These are phyloP conservation scores for Ceratocystis cacaofunesta DNA, from an alignment of 2,329 filamentous ascomycete genomes.

Conservation along the genomic window DNA sequence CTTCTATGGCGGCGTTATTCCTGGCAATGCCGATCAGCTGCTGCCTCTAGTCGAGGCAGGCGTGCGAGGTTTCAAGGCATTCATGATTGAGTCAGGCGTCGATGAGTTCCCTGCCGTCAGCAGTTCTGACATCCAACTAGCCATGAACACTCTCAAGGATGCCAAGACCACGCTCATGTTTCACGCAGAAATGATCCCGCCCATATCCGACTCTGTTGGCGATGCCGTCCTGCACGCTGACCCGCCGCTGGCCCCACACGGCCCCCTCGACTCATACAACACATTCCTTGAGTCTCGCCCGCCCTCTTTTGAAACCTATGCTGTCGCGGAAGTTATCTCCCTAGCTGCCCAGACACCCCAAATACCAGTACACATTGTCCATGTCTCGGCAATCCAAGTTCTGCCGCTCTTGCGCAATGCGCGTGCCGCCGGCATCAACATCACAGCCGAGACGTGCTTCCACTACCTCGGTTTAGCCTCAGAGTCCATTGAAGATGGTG, in stretches of 20 bases:
- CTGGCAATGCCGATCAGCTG: slow-evolving; percentile 70
- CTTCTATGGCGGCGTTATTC: slow-evolving; percentile 90
- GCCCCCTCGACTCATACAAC: slow-evolving; percentile 61
- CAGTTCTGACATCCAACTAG: slow-evolving; percentile 59
- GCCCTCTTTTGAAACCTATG: slow-evolving; percentile 78
- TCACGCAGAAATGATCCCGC: slow-evolving; percentile 96
- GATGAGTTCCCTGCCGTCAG: slow-evolving; percentile 94
- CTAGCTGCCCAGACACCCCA: slow-evolving; percentile 66
- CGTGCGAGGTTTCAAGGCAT: slow-evolving; percentile 92
- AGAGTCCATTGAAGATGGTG: slow-evolving; percentile 67
- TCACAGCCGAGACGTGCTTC: slow-evolving; percentile 91
- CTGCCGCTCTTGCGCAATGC: slow-evolving; percentile 69
- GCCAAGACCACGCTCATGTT: slow-evolving; percentile 92
- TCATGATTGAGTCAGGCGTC: slow-evolving; percentile 91
- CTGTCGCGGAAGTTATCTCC: slow-evolving; percentile 72
- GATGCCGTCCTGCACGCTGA: slow-evolving; percentile 58
- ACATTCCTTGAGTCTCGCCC: slow-evolving; percentile 89
- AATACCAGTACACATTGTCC: slow-evolving; percentile 82
- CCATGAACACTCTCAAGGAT: slow-evolving; percentile 66
- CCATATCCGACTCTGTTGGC: slow-evolving; percentile 62
- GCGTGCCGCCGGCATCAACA: slow-evolving; percentile 57
- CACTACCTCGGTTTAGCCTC: slow-evolving; percentile 79
- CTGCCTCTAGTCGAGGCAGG: slow-evolving; percentile 69
- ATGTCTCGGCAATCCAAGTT: slow-evolving; percentile 76
- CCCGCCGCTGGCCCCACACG: slow-evolving; percentile 54